Evolutionary conservation across 108 stramenopile species (phyloP), one percentile per base, ranked within the genome.

Genomic region (Ochromonas danica): DNA sequence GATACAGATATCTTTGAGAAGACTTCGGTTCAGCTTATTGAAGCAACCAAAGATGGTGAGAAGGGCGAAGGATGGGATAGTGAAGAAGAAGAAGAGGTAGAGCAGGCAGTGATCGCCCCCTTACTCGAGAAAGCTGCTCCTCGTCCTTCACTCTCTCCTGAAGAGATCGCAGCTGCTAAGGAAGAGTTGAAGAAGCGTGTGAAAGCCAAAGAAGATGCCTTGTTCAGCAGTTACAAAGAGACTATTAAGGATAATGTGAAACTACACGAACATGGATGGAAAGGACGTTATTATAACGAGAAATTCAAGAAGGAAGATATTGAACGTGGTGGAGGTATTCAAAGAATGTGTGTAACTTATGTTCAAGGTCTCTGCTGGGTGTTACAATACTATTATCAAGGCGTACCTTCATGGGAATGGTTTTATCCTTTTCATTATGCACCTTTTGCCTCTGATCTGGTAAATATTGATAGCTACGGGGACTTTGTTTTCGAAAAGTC

Each of bases 281-380:
- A 96, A 84, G 91, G 92, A 85, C 91, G 96, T 0, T 99, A 97
- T 83, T 99, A 99, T 84, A 81, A 85, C 17, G 94, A 95, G 78
- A 97, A 97, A 82, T 95, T 94, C 82, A 97, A 97, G 81, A 91
- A 92, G 2, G 95, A 96, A 79, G 95, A 96, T 80, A 92, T 93
- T 71, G 89, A 88, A 42, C 89, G 88, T 27, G 88, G 92, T 71
- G 95, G 93, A n/a, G 93, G 94, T 0, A 83, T 93, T 35, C 90
- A 94, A 80, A 90, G 92, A 61, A 75, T 99, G 41, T 94, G 93
- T 79, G 89, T 91, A 42, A 89, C 92, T 3, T 99, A 99, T 83
- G 93, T 98, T 39, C 87, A 91, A 86, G 98, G 98, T 27, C 88
- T 99, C 22, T 94, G 94, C 85, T 99, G 98, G 98, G 98, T 99